Evolutionary conservation across 805 yeast genomes (phyloP), one percentile per base, ranked within the genome.

Genomic region (Nakazawaea wickerhamii): DNA sequence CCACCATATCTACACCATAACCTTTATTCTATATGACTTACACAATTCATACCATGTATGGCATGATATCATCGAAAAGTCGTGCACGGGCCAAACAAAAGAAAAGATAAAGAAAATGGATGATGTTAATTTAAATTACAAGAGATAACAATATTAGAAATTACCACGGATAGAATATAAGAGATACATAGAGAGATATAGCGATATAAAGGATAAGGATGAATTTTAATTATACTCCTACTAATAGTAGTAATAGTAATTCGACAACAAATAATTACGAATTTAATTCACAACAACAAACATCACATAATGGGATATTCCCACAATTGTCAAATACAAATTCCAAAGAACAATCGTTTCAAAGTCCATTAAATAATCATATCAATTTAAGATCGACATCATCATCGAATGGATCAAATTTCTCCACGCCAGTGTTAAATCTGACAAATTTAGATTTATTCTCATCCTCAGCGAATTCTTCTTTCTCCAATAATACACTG

Each of bases 141-240:
- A 25, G 28, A 25, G 28, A 25, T 25, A 33, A 13, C 15, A 17
- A 11, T n/a, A 14, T 30, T 30, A 11, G 33, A 17, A 10, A 30
- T 13, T 17, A n/a, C n/a, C n/a, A n/a, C n/a, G n/a, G n/a, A n/a
- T n/a, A n/a, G n/a, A n/a, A n/a, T n/a, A n/a, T n/a, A n/a, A n/a
- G n/a, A n/a, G n/a, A n/a, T n/a, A n/a, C n/a, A n/a, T n/a, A n/a
- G n/a, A n/a, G n/a, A n/a, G n/a, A n/a, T n/a, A n/a, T n/a, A n/a
- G n/a, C n/a, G n/a, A n/a, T n/a, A n/a, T n/a, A n/a, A n/a, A n/a
- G n/a, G n/a, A n/a, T n/a, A n/a, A n/a, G n/a, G n/a, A n/a, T 38
- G 43, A 40, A 40, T 27, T 40, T 33, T 26, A 40, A 40, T 34
- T 33, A 40, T 18, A 33, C 33, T 5, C 23, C 42, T 14, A 5